phyloP scores from a whole-genome alignment of 768 basidiomycete species.

The Royoungia palumana region DNA sequence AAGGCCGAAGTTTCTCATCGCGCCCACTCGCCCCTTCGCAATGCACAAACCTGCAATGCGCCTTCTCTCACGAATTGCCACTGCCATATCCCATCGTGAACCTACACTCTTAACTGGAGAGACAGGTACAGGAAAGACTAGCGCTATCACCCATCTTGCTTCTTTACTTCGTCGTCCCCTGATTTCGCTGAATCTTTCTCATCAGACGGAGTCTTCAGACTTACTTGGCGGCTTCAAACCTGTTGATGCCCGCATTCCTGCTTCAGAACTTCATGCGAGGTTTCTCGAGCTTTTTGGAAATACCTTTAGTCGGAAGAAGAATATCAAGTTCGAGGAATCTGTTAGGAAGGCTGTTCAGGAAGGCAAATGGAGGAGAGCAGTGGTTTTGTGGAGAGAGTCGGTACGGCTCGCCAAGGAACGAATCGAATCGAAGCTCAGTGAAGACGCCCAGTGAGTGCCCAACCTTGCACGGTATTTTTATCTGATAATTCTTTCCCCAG shows the following conservation, averaged over 20 bases:
- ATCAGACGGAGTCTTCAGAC: constrained; percentile 95
- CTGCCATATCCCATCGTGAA: constrained; percentile 67
- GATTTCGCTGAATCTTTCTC: constrained; percentile 88
- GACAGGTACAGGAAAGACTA: constrained; percentile 99
- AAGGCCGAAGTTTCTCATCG: constrained; percentile 33
- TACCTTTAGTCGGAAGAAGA: constrained; percentile 89
- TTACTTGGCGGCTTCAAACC: constrained; percentile 95
- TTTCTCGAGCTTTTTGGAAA: constrained; percentile 80
- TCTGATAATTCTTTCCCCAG: constrained; percentile 1
- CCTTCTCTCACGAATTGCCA: constrained; percentile 77
- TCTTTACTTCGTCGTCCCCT: constrained; percentile 71
- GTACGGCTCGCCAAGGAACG: constrained; percentile 64
- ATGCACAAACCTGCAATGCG: constrained; percentile 81
- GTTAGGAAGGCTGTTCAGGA: constrained; percentile 79
- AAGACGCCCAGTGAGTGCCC: constrained; percentile 26
- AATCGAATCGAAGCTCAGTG: constrained; percentile 39
- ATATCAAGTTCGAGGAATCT: constrained; percentile 79
- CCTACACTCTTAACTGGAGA: constrained; percentile 93
- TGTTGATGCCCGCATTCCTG: constrained; percentile 82
- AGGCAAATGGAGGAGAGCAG: constrained; percentile 80
- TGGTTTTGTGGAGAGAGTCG: constrained; percentile 82
- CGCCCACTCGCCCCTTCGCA: constrained; percentile 66
- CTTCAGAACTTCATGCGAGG: constrained; percentile 59
- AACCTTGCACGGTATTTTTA: background rate
- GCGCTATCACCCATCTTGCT: constrained; percentile 83